Conservation (phyloP, 164 flowering plant species). For the Vitis rupestris region DNA sequence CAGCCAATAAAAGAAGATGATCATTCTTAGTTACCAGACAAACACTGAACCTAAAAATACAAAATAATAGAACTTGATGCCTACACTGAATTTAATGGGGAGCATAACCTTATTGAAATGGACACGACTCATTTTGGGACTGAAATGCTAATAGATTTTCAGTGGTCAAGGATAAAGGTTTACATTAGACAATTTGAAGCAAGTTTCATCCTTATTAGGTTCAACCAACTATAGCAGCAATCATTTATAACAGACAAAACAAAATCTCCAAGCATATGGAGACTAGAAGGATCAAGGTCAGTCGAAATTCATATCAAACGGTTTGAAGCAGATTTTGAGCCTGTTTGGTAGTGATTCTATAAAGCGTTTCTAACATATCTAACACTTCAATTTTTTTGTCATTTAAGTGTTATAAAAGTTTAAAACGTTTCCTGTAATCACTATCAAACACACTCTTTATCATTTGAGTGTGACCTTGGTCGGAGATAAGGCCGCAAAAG, state of each 20-base stretch:
- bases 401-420: too few species aligned
- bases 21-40: neutral
- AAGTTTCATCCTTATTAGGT: neutral
- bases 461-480: neutral
- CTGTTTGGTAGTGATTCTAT: too few species aligned
- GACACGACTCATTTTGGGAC: neutral
- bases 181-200: neutral
- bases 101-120: conserved; percentile 3
- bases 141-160: neutral
- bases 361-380: too few species aligned
- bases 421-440: too few species aligned
- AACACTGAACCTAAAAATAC: neutral
- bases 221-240: neutral
- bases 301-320: neutral
- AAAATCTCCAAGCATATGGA: neutral
- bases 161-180: neutral
- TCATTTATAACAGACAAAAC: neutral
- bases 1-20: neutral
- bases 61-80: conserved; percentile 5
- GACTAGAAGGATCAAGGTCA: neutral
- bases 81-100: conserved; percentile 10
- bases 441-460: too few species aligned
- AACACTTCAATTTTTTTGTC: too few species aligned
- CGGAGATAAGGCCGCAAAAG: neutral
- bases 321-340: neutral